Evolutionary conservation across 2,329 filamentous ascomycete genomes (phyloP).

Genomic region (Fusarium luffae): DNA sequence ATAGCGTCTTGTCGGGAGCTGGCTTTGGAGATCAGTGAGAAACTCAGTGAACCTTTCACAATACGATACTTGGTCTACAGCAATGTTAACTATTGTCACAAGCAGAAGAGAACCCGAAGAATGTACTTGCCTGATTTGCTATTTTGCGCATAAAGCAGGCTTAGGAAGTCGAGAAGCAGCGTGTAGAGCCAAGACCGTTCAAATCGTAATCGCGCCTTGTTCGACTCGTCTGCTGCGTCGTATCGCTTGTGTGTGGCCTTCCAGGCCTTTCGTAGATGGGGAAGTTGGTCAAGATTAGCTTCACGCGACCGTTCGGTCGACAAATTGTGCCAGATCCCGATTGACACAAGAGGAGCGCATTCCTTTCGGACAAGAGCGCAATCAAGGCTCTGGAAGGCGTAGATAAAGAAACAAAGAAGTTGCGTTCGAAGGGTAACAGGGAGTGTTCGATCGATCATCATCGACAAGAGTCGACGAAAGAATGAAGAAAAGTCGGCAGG

Average conservation of each 20-base stretch:
- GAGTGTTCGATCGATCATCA: slow-evolving; percentile 79
- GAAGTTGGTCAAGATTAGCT: slow-evolving; percentile 74
- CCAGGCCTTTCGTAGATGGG: slow-evolving; percentile 90
- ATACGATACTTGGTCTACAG: slow-evolving; percentile 75
- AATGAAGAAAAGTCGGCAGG: slow-evolving; percentile 86
- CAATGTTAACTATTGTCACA: slow-evolving; percentile 27
- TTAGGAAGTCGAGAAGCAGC: slow-evolving; percentile 83
- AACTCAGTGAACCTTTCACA: slow-evolving; percentile 96
- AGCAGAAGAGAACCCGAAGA: no score
- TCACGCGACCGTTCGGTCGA: slow-evolving; percentile 81
- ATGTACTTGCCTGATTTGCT: slow-evolving; percentile 56
- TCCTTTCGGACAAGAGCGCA: slow-evolving; percentile 91
- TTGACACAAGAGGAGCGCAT: slow-evolving; percentile 93
- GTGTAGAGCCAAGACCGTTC: slow-evolving; percentile 95
- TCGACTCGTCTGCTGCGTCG: slow-evolving; percentile 83
- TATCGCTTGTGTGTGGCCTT: slow-evolving; percentile 86
- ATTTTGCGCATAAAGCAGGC: slow-evolving; percentile 72
- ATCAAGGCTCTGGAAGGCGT: slow-evolving; percentile 93
- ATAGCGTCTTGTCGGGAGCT: slow-evolving; percentile 92
- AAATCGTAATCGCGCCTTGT: slow-evolving; percentile 84
- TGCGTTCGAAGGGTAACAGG: slow-evolving; percentile 77
- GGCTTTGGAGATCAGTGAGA: slow-evolving; percentile 88
- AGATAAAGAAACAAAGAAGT: slow-evolving; percentile 89
- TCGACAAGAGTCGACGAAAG: slow-evolving; percentile 88
- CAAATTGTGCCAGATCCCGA: slow-evolving; percentile 95